Evolutionary conservation across 1,284 basidiomycete genomes (phyloP).

Genomic region (Cryptococcus depauperatus): DNA sequence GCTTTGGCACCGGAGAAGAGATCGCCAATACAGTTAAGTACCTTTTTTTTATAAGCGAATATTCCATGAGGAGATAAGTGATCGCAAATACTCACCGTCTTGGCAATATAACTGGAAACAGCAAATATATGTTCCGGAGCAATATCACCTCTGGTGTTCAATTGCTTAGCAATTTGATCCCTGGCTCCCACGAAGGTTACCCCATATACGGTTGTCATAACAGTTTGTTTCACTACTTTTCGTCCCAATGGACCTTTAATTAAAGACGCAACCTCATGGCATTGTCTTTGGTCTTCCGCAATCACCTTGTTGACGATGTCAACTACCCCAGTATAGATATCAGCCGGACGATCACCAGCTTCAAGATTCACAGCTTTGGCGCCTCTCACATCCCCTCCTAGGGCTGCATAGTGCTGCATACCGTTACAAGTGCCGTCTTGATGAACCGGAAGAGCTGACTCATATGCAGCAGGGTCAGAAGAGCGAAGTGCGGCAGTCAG

Average conservation of each 20-base stretch:
- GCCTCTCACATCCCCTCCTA: slow-evolving; percentile 85
- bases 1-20: slow-evolving; percentile 83
- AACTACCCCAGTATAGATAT: slow-evolving; percentile 95
- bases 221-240: slow-evolving; percentile 98
- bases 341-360: slow-evolving; percentile 76
- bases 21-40: slow-evolving; percentile 78
- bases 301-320: slow-evolving; percentile 51
- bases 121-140: slow-evolving; percentile 63
- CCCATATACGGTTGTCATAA: slow-evolving; percentile 97
- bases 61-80: not conserved
- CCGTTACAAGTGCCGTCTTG: slow-evolving; percentile 99
- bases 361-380: slow-evolving; percentile 90
- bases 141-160: slow-evolving; percentile 69
- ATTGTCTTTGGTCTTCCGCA: slow-evolving; percentile 49
- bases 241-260: slow-evolving; percentile 74
- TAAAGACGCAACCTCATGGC: slow-evolving; percentile 54
- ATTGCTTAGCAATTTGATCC: slow-evolving; percentile 87
- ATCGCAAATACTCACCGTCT: slow-evolving; percentile 49
- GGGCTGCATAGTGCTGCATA: slow-evolving; percentile 94
- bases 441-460: slow-evolving; percentile 79
- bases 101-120: slow-evolving; percentile 75
- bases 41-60: slow-evolving; percentile 42
- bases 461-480: slow-evolving; percentile 61
- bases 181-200: slow-evolving; percentile 93
- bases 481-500: slow-evolving; percentile 69